These are phyloP conservation scores for Xylaria nigripes DNA, from an alignment of 495 filamentous ascomycete genomes.

Conservation along the genomic window DNA sequence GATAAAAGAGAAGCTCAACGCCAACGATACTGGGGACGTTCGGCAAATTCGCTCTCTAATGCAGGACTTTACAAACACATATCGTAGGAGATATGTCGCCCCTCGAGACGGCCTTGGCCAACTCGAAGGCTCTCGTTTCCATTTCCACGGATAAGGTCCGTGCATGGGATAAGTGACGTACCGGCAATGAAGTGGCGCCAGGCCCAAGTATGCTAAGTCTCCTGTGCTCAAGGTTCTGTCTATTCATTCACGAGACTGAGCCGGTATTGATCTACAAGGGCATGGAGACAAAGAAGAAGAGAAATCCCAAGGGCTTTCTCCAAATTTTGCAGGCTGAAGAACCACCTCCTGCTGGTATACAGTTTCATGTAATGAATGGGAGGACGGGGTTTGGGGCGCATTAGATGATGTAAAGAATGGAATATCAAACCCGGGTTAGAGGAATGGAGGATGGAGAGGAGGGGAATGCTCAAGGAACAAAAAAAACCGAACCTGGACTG, in stretches of 20 bases:
- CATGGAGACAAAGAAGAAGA: neutral
- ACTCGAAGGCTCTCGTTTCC: conserved; percentile 76
- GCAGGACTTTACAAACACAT: conserved; percentile 94
- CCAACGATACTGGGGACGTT: conserved; percentile 51
- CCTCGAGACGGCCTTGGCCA: conserved; percentile 84
- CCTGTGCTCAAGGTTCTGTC: neutral
- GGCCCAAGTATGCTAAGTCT: neutral
- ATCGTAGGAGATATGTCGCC: conserved; percentile 86
- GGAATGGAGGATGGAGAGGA: neutral
- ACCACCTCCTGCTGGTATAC: neutral
- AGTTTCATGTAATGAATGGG: neutral
- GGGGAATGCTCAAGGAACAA: no score
- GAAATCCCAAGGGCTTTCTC: neutral
- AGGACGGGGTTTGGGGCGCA: no score
- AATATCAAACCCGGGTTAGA: neutral
- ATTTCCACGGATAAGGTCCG: conserved; percentile 55
- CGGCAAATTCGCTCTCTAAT: conserved; percentile 75
- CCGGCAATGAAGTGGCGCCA: neutral
- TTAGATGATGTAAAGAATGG: neutral
- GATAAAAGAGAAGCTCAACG: conserved; percentile 58
- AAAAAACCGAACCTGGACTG: no score
- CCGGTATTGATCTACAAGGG: neutral
- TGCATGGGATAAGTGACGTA: neutral
- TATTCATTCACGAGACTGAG: neutral
- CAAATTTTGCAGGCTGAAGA: neutral